Evolutionary conservation across 1,284 basidiomycete genomes (phyloP), one percentile per base, ranked within the genome.

Genomic region (Ustilago esculenta): DNA sequence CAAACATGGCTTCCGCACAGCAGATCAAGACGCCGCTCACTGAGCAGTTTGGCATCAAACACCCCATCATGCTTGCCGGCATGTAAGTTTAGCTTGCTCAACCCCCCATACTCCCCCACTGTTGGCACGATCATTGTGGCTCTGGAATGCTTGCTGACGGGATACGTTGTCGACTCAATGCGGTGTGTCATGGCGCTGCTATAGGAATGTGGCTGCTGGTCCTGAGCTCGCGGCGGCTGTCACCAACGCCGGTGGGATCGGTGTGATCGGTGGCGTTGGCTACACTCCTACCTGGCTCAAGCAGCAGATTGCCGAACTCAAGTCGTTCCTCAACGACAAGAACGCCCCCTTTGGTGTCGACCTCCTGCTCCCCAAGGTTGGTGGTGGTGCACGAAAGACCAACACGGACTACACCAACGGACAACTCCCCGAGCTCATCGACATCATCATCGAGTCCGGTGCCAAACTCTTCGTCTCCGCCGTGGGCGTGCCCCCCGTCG

Each of bases 51-150:
- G 88, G 88, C 56, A 88, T 94, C 83, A 87, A 90, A 82, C 92
- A 95, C 81, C 92, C 92, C 41, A 87, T 95, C 72, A 83, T 94
- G 63, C 88, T 95, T 24, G 92, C 93, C 54, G 91, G 91, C 55
- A 65, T 71, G 68, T 66, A 43, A 54, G 63, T 69, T 17, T 7
- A n/a, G n/a, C n/a, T n/a, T n/a, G n/a, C n/a, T n/a, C n/a, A n/a
- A n/a, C n/a, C n/a, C n/a, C n/a, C n/a, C n/a, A n/a, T n/a, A n/a
- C n/a, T n/a, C n/a, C n/a, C n/a, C n/a, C n/a, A n/a, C n/a, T n/a
- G n/a, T n/a, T n/a, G n/a, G n/a, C n/a, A n/a, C n/a, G n/a, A n/a
- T n/a, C n/a, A n/a, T n/a, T n/a, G n/a, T n/a, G n/a, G n/a, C n/a
- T n/a, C n/a, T n/a, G n/a, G n/a, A n/a, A n/a, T n/a, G 23, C 27